A percentile compares a stretch with the other conserved stretches of the same genome.
These are phyloP conservation scores for Serendipita sp. DNA, from an alignment of 768 basidiomycete species.

Conservation along the genomic window DNA sequence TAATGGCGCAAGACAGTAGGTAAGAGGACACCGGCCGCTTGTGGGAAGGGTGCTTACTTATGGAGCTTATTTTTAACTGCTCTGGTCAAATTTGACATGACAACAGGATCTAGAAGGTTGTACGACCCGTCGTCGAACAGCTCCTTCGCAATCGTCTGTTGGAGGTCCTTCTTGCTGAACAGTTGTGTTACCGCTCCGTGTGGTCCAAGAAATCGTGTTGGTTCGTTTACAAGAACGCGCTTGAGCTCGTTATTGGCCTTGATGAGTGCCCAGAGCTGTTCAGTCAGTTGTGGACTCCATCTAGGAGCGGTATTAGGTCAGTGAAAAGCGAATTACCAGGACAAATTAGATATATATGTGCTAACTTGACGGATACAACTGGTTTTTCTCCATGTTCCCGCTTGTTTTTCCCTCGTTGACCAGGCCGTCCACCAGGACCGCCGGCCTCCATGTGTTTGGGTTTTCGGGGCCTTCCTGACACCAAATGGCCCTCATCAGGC, in stretches of 20 bases:
- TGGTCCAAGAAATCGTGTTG: background rate
- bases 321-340: background rate
- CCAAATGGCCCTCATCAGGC: slow-evolving; percentile 3
- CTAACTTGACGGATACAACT: background rate
- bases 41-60: background rate
- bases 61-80: slow-evolving; percentile 5
- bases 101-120: background rate
- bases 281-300: slow-evolving; percentile 1
- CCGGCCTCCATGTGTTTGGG: background rate
- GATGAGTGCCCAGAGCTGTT: background rate
- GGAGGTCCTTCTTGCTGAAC: slow-evolving; percentile 4
- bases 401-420: background rate
- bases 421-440: background rate
- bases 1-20: background rate
- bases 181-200: background rate
- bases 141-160: background rate
- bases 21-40: background rate
- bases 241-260: slow-evolving; percentile 1
- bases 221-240: slow-evolving; percentile 1
- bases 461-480: background rate
- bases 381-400: slow-evolving; percentile 2
- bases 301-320: background rate
- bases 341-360: background rate
- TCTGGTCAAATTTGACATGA: background rate
- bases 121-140: slow-evolving; percentile 4